A percentile compares a stretch with the other conserved stretches of the same genome.
phyloP scores from a whole-genome alignment of 306 rosid genomes.

The Fragaria vesca region DNA sequence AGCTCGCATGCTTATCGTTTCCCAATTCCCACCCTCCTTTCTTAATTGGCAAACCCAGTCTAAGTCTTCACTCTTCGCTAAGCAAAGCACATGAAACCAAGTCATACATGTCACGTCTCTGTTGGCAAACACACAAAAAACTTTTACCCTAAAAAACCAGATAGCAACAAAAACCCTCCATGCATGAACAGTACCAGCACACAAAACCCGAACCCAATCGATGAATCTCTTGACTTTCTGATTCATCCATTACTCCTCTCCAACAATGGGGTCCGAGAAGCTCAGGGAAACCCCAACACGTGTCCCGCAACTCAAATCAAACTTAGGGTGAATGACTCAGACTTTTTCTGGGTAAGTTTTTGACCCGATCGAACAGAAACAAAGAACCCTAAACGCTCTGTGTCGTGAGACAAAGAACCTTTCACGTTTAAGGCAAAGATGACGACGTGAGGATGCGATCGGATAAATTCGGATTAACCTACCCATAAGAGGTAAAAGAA shows the following conservation, averaged over 20 bases:
- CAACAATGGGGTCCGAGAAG: not conserved
- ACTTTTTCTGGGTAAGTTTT: not conserved
- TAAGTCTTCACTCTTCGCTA: not conserved
- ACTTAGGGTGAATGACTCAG: not conserved
- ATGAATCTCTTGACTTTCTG: slow-evolving; percentile 21
- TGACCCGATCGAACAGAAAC: not conserved
- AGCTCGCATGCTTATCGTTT: slow-evolving; percentile 8
- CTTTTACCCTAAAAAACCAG: not conserved
- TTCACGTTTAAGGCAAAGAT: not conserved
- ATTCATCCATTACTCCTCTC: not conserved
- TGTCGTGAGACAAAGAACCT: not conserved
- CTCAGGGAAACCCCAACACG: not conserved
- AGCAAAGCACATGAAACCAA: slow-evolving; percentile 11
- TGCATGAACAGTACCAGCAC: not conserved
- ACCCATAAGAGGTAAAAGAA: slow-evolving; percentile 8
- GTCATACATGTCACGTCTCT: slow-evolving; percentile 20
- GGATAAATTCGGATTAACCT: not conserved
- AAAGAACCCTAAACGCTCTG: not conserved
- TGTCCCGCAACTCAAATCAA: not conserved
- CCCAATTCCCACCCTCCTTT: not conserved
- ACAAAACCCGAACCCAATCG: slow-evolving; percentile 1
- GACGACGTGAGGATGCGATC: not conserved
- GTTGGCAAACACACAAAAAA: slow-evolving; percentile 1
- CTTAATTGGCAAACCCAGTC: not conserved
- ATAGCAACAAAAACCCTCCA: slow-evolving; percentile 3